These are phyloP conservation scores for Rosa chinensis DNA, from an alignment of 306 rosid species.

Conservation along the genomic window DNA sequence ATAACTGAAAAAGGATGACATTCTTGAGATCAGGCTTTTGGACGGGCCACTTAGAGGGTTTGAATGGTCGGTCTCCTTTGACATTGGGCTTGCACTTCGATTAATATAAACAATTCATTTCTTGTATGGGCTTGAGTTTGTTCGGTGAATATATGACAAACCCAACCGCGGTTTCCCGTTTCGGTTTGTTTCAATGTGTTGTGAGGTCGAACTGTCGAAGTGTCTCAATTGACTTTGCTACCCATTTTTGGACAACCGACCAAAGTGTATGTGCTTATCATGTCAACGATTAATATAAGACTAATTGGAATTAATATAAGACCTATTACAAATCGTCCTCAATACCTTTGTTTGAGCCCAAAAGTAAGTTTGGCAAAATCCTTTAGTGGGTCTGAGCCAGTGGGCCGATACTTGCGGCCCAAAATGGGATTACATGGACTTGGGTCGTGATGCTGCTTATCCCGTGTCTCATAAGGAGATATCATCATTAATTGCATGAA, in stretches of 20 bases:
- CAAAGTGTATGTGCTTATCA: not conserved
- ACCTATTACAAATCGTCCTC: not conserved
- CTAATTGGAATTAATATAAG: not conserved
- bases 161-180: not conserved
- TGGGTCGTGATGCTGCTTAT: too few relatives aligned
- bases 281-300: not conserved
- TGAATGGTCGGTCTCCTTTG: not conserved
- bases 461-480: too few relatives aligned
- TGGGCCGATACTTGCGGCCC: too few relatives aligned
- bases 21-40: not conserved
- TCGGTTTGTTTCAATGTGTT: not conserved
- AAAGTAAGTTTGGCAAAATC: too few relatives aligned
- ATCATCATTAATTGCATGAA: too few relatives aligned
- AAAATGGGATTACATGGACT: too few relatives aligned
- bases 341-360: too few relatives aligned
- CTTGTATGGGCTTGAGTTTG: not conserved
- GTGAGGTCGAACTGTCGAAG: too few relatives aligned
- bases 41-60: not conserved
- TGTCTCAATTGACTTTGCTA: not conserved
- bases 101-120: not conserved
- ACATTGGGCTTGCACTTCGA: not conserved
- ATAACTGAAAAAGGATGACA: too few relatives aligned
- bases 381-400: too few relatives aligned
- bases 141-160: not conserved
- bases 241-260: not conserved